Base-by-base conservation (phyloP, 148 eudicot species). In the Beta vulgaris region DNA sequence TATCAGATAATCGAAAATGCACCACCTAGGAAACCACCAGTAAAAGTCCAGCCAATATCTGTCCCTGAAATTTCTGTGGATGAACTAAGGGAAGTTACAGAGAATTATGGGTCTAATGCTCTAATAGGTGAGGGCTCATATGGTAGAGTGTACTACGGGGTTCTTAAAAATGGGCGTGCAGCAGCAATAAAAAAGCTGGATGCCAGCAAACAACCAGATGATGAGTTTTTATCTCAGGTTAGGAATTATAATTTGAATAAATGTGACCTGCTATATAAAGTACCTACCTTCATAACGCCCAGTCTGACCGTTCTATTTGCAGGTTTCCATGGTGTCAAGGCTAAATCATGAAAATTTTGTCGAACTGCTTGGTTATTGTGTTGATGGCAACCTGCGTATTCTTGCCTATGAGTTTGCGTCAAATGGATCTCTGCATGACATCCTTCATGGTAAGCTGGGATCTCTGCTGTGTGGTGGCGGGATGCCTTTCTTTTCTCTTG, bases 51-150 rank as follows among this genome's bases (percentile, higher is more conserved):
- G 53, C 80, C 91, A 42, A 90, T 92, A 65, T 88, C 82, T 37
- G 87, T 90, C 34, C 91, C 95, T 68, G 74, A 81, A 40, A 81
- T 92, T 61, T 81, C 95, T 53, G 83, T 89, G 66, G 95, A 86
- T 43, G 97, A 92, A 78, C 82, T 92, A 59, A 87, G 85, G 77
- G 95, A 88, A 72, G 85, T 85, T 76, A 92, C 97, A 8, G 90
- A 87, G 49, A 89, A 90, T 72, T 92, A 90, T 75, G 97, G 97
- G 65, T 83, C 95, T 37, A 86, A 78, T 79, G 86, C 95, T 62
- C 82, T 91, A 77, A 89, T 93, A 75, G 98, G 97, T 53, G 97
- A 93, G 81, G 98, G 98, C 55, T 93, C 98, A 37, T 91, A 91
- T 79, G 97, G 98, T 23, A 81, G 97, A 73, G 98, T 93, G 40